Evolutionary conservation across 1,139 yeast genomes (phyloP).

Genomic region (Candida neerlandica): DNA sequence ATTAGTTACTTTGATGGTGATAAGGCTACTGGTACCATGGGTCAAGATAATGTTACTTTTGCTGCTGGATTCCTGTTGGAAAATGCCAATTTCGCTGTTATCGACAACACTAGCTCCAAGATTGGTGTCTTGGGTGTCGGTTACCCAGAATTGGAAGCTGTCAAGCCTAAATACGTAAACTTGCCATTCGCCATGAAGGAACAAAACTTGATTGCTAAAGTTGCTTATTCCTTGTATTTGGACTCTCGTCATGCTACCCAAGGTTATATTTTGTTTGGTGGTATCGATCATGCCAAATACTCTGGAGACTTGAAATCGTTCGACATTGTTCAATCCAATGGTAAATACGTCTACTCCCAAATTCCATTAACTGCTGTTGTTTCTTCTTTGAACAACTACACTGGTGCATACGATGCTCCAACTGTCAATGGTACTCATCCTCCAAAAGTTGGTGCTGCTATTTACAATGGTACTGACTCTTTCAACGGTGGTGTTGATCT

Average conservation of each 20-base stretch:
- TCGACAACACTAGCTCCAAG: conserved; percentile 40
- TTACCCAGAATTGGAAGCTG: conserved; percentile 23
- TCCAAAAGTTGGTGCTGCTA: conserved; percentile 13
- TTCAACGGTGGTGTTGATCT: conserved; percentile 15
- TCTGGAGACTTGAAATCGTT: conserved; percentile 40
- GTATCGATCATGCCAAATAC: conserved; percentile 55
- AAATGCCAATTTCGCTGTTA: conserved; percentile 52
- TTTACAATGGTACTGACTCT: conserved; percentile 15
- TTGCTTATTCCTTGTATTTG: conserved; percentile 58
- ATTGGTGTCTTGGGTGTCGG: conserved; percentile 54
- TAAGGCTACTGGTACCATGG: conserved; percentile 52
- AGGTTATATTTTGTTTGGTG: conserved; percentile 61
- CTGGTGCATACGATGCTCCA: conserved; percentile 8
- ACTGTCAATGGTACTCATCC: conserved; percentile 15
- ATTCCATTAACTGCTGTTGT: conserved; percentile 21
- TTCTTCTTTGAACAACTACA: conserved; percentile 14
- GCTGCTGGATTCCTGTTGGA: conserved; percentile 42
- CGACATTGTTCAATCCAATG: conserved; percentile 23
- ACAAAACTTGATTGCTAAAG: conserved; percentile 50
- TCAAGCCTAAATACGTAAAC: conserved; percentile 29
- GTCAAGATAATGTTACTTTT: conserved; percentile 49
- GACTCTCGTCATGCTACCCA: conserved; percentile 38
- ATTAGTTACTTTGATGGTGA: conserved; percentile 37
- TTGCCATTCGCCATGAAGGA: conserved; percentile 54
- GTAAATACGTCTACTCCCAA: conserved; percentile 13